A percentile compares a stretch with the other conserved stretches of the same genome.
phyloP scores from a whole-genome alignment of 352 stramenopile genomes.

The Thraustochytrium striatum region DNA sequence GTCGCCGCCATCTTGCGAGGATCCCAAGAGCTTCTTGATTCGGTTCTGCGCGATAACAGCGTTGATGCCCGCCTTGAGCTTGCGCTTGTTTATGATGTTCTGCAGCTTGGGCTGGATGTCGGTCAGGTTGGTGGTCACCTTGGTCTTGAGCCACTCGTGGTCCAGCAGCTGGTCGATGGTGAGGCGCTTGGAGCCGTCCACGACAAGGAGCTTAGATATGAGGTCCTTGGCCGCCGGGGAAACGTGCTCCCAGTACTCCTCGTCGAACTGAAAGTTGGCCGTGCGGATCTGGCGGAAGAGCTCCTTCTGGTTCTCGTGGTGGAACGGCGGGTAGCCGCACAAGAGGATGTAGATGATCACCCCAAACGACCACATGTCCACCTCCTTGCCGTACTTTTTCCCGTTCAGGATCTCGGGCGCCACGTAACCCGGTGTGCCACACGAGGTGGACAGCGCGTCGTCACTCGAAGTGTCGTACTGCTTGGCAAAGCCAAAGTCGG shows the following conservation, averaged over 20 bases:
- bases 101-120: slow-evolving; percentile 36
- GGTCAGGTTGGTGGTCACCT: slow-evolving; percentile 44
- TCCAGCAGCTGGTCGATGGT: slow-evolving; percentile 74
- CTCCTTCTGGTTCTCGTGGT: slow-evolving; percentile 80
- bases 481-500: slow-evolving; percentile 87
- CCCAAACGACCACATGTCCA: slow-evolving; percentile 66
- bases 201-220: slow-evolving; percentile 81
- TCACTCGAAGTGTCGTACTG: slow-evolving; percentile 64
- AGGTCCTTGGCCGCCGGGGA: slow-evolving; percentile 88
- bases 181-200: slow-evolving; percentile 76
- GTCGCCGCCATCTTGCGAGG: not conserved
- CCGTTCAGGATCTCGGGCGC: slow-evolving; percentile 94
- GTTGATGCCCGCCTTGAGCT: slow-evolving; percentile 38
- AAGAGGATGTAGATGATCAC: slow-evolving; percentile 64
- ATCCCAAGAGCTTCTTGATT: slow-evolving; percentile 13
- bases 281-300: slow-evolving; percentile 91
- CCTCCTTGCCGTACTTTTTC: slow-evolving; percentile 93
- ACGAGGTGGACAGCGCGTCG: slow-evolving; percentile 51
- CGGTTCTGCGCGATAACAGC: slow-evolving; percentile 35
- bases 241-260: slow-evolving; percentile 90
- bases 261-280: slow-evolving; percentile 88
- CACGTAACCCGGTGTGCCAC: slow-evolving; percentile 75
- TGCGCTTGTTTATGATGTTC: slow-evolving; percentile 33
- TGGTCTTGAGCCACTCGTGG: slow-evolving; percentile 74
- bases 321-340: slow-evolving; percentile 93